These are phyloP conservation scores for Carallia brachiata DNA, from an alignment of 345 rosid genomes.

Conservation along the genomic window DNA sequence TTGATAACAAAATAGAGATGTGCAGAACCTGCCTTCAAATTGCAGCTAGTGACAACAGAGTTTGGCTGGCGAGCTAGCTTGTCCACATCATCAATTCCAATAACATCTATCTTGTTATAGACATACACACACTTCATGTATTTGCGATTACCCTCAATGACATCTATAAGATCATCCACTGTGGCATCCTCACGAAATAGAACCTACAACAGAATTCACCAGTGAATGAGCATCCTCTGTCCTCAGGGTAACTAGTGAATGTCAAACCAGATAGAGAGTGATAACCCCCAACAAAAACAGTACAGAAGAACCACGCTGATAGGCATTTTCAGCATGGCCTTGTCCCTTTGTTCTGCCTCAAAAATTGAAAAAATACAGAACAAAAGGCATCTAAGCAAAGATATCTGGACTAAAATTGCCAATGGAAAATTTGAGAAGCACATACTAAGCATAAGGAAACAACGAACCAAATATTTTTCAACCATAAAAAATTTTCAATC, in stretches of 20 bases:
- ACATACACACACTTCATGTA: conserved; percentile 95
- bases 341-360: not conserved
- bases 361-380: not conserved
- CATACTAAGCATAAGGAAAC: not conserved
- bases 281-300: too few relatives aligned
- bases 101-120: conserved; percentile 94
- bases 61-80: conserved; percentile 86
- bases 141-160: conserved; percentile 96
- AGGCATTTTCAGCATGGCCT: too few relatives aligned
- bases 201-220: conserved; percentile 45
- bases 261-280: too few relatives aligned
- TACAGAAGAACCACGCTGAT: too few relatives aligned
- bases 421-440: not conserved
- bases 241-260: too few relatives aligned
- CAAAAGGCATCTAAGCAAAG: not conserved
- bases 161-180: conserved; percentile 97
- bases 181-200: conserved; percentile 99
- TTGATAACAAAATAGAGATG: not conserved
- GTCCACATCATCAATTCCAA: conserved; percentile 96
- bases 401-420: not conserved
- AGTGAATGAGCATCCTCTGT: conserved; percentile 5
- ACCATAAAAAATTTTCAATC: not conserved
- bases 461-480: not conserved
- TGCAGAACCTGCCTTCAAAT: conserved; percentile 67
- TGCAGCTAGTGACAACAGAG: conserved; percentile 96